Evolutionary conservation across 805 yeast genomes (phyloP).

Genomic region (Torulaspora gathmanii): DNA sequence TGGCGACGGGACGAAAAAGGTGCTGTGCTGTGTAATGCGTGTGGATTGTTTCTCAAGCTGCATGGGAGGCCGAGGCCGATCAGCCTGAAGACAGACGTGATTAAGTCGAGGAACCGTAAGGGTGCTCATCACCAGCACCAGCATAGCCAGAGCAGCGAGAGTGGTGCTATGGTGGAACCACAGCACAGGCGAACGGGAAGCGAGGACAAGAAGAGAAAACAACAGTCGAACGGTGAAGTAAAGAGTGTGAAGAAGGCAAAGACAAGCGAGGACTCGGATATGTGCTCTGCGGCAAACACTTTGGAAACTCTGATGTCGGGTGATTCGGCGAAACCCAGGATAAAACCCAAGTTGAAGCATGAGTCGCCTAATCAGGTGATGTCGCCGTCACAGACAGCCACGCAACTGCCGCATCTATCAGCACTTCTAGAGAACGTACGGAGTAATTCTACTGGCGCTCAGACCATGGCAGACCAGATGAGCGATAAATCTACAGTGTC

Average conservation of each 20-base stretch:
- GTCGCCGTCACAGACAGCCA: conserved; percentile 9
- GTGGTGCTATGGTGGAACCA: conserved; percentile 1
- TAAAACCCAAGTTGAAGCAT: conserved; percentile 9
- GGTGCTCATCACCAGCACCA: conserved; percentile 26
- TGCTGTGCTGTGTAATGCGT: conserved; percentile 87
- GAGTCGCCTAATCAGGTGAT: too few species aligned
- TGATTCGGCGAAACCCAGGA: conserved; percentile 7
- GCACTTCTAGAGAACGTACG: conserved; percentile 10
- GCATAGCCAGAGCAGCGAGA: conserved; percentile 2
- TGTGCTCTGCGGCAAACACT: conserved; percentile 13
- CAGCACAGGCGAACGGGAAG: conserved; percentile 7
- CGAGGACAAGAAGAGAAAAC: conserved; percentile 21
- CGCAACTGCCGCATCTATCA: conserved; percentile 35
- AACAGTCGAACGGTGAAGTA: neutral
- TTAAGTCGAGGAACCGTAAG: conserved; percentile 84
- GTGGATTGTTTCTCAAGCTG: conserved; percentile 81
- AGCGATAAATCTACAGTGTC: conserved; percentile 8
- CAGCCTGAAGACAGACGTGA: conserved; percentile 84
- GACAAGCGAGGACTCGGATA: conserved; percentile 5
- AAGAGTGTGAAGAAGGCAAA: conserved; percentile 1
- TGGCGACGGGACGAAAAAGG: conserved; percentile 95
- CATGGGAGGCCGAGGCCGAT: conserved; percentile 94
- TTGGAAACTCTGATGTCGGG: conserved; percentile 13
- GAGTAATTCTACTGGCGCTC: conserved; percentile 3
- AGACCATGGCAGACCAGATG: neutral